Base-by-base conservation (phyloP, 2,329 filamentous ascomycete genomes). In the Talaromyces funiculosus region DNA sequence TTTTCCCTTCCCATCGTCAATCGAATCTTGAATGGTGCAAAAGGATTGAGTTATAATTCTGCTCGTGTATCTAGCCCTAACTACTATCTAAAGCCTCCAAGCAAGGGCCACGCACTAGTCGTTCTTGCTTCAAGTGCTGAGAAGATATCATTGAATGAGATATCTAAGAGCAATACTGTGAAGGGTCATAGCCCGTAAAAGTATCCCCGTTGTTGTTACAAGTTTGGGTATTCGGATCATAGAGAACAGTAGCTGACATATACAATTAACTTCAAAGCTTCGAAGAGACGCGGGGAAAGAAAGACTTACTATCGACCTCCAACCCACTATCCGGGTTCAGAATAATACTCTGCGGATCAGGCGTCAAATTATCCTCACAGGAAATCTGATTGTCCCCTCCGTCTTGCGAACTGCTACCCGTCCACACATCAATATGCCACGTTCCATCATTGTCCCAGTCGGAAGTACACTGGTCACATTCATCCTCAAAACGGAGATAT, bases 401-500 rank as follows among this genome's bases (percentile, higher is more conserved):
- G 43, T 69, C 64, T 18, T 61, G 42, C 2, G 66, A 63, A 16
- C 64, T 71, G 12, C 68, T 72, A 3, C 76, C 75, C 9, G 73
- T 74, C 72, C 75, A 78, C 55, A 77, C 68, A 57, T 77, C 75
- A 53, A 75, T 70, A 62, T 75, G 72, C 43, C 64, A 64, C 2
- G 38, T 60, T 14, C 67, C 59, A 14, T 66, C 60, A 10, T 45
- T 61, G 8, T 56, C 51, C 68, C 69, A 75, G 38, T 74, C 64
- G 22, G 20, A 60, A 47, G 57, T 60, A 65, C 74, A 77, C 49
- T 72, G 63, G 3, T 61, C 67, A 61, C 74, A 77, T 33, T 62
- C 66, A 54, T 75, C 75, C 62, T 77, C 70, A 40, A 69, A 68
- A 3, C 72, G 69, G 4, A 78, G 66, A 61, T 80, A 80, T 66